Evolutionary conservation across 1,284 basidiomycete species (phyloP).

Genomic region (Ceratobasidium papillatum): DNA sequence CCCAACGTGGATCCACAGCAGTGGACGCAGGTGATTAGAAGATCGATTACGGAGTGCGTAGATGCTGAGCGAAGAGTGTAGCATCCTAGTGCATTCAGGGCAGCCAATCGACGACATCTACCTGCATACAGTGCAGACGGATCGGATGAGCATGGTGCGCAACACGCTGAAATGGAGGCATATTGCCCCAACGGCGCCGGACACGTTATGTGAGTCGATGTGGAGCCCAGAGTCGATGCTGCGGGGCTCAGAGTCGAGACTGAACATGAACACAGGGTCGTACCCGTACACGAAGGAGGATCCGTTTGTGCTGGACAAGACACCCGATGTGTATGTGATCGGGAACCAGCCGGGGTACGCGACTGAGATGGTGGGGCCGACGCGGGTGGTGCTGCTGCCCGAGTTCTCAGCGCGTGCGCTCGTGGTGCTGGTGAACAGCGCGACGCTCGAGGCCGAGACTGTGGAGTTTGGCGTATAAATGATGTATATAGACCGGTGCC

Average conservation of each 20-base stretch:
- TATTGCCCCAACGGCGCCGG: slow-evolving; percentile 96
- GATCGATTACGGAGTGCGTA: slow-evolving; percentile 41
- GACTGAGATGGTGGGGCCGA: slow-evolving; percentile 69
- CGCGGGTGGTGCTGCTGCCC: slow-evolving; percentile 85
- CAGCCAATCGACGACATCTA: slow-evolving; percentile 95
- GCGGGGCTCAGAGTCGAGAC: no score
- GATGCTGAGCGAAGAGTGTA: slow-evolving; percentile 53
- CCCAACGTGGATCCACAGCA: slow-evolving; percentile 78
- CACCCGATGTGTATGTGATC: slow-evolving; percentile 91
- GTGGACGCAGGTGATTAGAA: slow-evolving; percentile 40
- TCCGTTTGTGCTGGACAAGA: slow-evolving; percentile 86
- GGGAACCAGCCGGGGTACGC: slow-evolving; percentile 89
- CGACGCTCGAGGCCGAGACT: slow-evolving; percentile 61
- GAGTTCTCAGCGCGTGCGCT: slow-evolving; percentile 73
- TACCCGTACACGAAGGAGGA: slow-evolving; percentile 91
- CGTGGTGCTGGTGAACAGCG: slow-evolving; percentile 69
- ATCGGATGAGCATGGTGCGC: slow-evolving; percentile 76
- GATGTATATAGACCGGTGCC: neutral
- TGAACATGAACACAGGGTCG: slow-evolving; percentile 66
- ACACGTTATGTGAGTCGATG: slow-evolving; percentile 77
- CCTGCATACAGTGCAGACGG: slow-evolving; percentile 77
- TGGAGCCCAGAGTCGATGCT: neutral
- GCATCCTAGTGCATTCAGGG: slow-evolving; percentile 84
- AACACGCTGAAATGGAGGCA: slow-evolving; percentile 93
- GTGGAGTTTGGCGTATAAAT: slow-evolving; percentile 50